Conservation (phyloP, 306 rosid species). For the Cyclanthera cordifolia region DNA sequence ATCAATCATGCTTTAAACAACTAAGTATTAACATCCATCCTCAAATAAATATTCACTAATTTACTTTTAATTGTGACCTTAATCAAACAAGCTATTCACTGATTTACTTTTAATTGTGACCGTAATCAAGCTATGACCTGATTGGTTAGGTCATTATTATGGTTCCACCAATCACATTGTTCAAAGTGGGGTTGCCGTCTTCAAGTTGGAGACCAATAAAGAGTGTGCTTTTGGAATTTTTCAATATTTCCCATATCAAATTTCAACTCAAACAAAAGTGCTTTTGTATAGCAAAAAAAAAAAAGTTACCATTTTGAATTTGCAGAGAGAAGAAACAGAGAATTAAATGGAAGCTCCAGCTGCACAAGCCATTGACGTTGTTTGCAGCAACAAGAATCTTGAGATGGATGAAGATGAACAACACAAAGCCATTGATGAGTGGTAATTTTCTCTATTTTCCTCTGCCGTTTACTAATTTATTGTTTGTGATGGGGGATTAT, state of each 20-base stretch:
- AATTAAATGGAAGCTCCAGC: constrained; percentile 71
- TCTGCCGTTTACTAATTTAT: no score
- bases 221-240: neutral
- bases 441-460: neutral
- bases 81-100: no score
- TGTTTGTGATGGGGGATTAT: no score
- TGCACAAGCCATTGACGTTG: constrained; percentile 44
- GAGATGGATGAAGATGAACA: neutral
- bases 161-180: neutral
- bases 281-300: neutral
- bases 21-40: no score
- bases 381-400: constrained; percentile 21
- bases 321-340: constrained; percentile 15
- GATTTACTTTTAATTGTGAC: no score
- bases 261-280: neutral
- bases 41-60: no score
- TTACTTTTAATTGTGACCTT: no score
- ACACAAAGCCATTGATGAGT: neutral
- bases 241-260: neutral
- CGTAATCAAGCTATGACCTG: neutral
- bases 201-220: neutral
- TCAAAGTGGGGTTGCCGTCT: neutral
- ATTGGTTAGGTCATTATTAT: neutral
- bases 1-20: no score
- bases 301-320: neutral